These are phyloP conservation scores for Fragaria nilgerrensis DNA, from an alignment of 306 rosid species.

Conservation along the genomic window DNA sequence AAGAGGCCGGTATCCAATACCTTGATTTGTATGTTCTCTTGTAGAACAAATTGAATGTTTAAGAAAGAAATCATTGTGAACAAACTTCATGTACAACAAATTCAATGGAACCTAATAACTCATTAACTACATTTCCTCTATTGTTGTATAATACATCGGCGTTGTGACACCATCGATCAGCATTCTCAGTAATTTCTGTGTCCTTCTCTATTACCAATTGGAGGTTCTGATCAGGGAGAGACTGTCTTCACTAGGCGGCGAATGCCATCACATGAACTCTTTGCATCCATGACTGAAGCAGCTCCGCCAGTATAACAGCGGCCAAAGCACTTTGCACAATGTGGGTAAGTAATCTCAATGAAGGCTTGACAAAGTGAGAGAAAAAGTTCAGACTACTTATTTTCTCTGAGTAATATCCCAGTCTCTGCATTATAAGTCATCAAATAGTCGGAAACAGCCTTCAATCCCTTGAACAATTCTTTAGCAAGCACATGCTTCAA, in stretches of 20 bases:
- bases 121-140: neutral
- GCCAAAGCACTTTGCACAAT: constrained; percentile 88
- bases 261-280: constrained; percentile 60
- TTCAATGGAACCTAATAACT: neutral
- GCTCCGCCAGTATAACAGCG: constrained; percentile 85
- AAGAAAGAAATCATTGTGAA: neutral
- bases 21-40: constrained; percentile 16
- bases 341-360: constrained; percentile 82
- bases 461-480: constrained; percentile 74
- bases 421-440: constrained; percentile 58
- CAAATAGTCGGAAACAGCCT: constrained; percentile 68
- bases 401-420: constrained; percentile 59
- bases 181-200: constrained; percentile 46
- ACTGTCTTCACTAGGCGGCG: constrained; percentile 53
- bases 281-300: constrained; percentile 63
- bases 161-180: constrained; percentile 11
- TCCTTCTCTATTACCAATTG: constrained; percentile 41
- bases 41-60: neutral
- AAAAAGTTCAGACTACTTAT: constrained; percentile 76
- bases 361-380: constrained; percentile 89
- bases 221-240: constrained; percentile 59
- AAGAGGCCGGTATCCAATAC: neutral
- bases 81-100: neutral
- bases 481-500: constrained; percentile 73
- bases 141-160: neutral